These are phyloP conservation scores for Helianthus annuus DNA, from an alignment of 129 eudicot genomes.

Conservation along the genomic window DNA sequence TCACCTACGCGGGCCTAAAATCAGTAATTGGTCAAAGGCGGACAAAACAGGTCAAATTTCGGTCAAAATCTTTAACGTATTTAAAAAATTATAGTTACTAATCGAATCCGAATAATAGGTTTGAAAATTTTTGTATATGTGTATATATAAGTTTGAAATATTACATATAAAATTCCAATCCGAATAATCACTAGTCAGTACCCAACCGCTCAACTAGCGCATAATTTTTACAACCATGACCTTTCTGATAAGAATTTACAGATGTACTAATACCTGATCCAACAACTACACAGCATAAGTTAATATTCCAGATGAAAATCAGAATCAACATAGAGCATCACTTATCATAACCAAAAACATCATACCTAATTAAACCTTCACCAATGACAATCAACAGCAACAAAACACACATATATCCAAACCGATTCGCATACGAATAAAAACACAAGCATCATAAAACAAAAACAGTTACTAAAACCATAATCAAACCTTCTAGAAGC, in stretches of 20 bases:
- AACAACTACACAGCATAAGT: neutral
- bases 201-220: too few species aligned
- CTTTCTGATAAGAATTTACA: neutral
- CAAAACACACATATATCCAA: neutral
- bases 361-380: neutral
- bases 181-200: too few species aligned
- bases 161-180: too few species aligned
- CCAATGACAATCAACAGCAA: neutral
- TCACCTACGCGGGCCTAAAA: too few species aligned
- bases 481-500: slow-evolving; percentile 49
- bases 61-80: too few species aligned
- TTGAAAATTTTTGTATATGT: too few species aligned
- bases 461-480: neutral
- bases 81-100: too few species aligned
- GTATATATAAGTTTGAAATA: too few species aligned
- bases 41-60: too few species aligned
- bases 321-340: neutral
- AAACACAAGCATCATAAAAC: neutral
- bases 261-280: neutral
- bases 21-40: too few species aligned
- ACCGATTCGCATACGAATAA: neutral
- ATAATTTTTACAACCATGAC: neutral
- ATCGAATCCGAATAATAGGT: too few species aligned
- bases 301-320: neutral
- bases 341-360: neutral